phyloP scores from a whole-genome alignment of 2,329 filamentous ascomycete species.

The Talaromyces piceae region DNA sequence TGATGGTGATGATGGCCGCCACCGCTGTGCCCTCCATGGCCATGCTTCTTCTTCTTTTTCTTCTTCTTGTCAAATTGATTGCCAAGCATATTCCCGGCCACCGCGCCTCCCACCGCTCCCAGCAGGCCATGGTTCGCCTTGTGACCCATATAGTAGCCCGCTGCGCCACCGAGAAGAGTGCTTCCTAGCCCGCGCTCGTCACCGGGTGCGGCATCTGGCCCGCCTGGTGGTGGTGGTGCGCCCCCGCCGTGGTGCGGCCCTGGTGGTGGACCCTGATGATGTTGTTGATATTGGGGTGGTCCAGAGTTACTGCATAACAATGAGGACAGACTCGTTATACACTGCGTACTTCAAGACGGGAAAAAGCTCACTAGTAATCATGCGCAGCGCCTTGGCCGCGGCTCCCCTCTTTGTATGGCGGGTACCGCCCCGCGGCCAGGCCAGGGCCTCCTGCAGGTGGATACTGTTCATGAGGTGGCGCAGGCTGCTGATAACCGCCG shows the following conservation, averaged over 20 bases:
- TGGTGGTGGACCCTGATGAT: constrained; percentile 1
- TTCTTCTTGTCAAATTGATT: constrained; percentile 2
- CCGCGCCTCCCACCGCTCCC: constrained; percentile 51
- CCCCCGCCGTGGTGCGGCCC: background rate
- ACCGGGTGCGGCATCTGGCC: constrained; percentile 24
- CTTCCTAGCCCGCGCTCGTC: constrained; percentile 53
- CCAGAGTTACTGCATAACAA: constrained; percentile 10
- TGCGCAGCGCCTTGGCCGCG: constrained; percentile 3
- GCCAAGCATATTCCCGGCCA: constrained; percentile 46
- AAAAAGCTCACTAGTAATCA: constrained; percentile 6
- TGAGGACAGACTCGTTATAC: background rate
- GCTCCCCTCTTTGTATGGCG: background rate
- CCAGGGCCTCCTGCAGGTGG: background rate
- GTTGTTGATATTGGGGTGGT: constrained; percentile 7
- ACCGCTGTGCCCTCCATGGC: background rate
- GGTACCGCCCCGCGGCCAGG: background rate
- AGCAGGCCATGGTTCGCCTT: constrained; percentile 51
- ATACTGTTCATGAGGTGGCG: background rate
- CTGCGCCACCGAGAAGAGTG: constrained; percentile 49
- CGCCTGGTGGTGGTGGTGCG: constrained; percentile 7
- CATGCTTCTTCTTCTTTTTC: constrained; percentile 2
- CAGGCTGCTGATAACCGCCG: constrained; percentile 16
- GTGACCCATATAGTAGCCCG: constrained; percentile 51
- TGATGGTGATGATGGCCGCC: background rate
- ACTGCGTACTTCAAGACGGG: background rate